Evolutionary conservation across 23 red algal species (phyloP).

Genomic region (Chondrus crispus): DNA sequence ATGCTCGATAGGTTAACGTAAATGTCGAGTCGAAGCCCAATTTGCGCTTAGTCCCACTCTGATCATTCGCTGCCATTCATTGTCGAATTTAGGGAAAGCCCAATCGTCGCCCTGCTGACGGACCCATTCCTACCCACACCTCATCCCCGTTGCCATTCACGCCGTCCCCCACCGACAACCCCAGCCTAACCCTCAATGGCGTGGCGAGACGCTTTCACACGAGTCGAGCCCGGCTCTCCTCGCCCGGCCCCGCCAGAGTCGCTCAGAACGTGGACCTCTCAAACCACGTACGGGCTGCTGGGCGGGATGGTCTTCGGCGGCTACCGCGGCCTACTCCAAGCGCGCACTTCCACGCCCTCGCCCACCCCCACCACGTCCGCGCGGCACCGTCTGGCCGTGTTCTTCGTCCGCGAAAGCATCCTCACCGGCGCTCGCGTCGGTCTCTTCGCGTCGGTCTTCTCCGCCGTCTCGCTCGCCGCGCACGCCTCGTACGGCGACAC

Average conservation of each 20-base stretch:
- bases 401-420: conserved; percentile 56
- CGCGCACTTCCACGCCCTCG: conserved; percentile 12
- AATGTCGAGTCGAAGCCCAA: no score
- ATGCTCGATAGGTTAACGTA: no score
- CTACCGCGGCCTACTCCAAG: conserved; percentile 54
- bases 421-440: conserved; percentile 45
- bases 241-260: conserved; percentile 33
- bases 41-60: no score
- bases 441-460: conserved; percentile 34
- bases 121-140: no score
- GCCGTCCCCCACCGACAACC: no score
- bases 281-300: conserved; percentile 40
- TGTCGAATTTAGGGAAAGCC: no score
- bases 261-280: conserved; percentile 29
- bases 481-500: conserved; percentile 26
- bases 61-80: no score
- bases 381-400: conserved; percentile 33
- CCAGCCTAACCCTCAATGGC: neutral
- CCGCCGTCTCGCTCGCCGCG: conserved; percentile 5
- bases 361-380: conserved; percentile 7
- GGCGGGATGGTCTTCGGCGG: conserved; percentile 62
- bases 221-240: conserved; percentile 29
- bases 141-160: neutral
- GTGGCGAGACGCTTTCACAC: conserved; percentile 24
- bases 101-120: no score